Evolutionary conservation across 371 early-diverging fungal species (phyloP), one percentile per base, ranked within the genome.

Genomic region (Rhizopus sp.): DNA sequence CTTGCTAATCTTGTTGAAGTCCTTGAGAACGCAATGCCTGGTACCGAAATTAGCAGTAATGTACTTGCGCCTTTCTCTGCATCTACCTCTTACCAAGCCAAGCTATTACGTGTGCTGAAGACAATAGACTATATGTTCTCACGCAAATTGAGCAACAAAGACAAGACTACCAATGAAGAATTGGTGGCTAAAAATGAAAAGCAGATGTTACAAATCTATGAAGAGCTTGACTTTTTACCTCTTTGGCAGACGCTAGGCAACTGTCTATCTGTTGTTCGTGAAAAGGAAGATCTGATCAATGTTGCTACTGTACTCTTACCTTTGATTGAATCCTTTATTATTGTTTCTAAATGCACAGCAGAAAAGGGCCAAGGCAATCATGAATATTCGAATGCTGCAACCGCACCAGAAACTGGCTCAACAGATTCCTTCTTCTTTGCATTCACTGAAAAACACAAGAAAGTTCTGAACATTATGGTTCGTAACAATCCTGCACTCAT

Each of bases 311-410:
- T 96, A 5, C 70, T 98, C 2, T 72, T 98, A 35, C 99, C 99
- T 1, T 64, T 95, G 53, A 95, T 98, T 63, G 99, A 98, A 73
- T 87, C 94, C 4, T 95, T 97, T 63, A 95, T 98, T 97, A 96
- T 97, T 7, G 91, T 97, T 5, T 92, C 92, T 23, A 92, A 91
- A 64, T 83, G 86, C 60, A 79, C 80, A 4, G 81, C 83, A 29
- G 69, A 72, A 16, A 75, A 70, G 38, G 71, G 63, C 4, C 63
- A 63, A 38, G 55, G 42, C 35, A 55, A 17, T 23, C 49, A 45
- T 33, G 42, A 48, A 29, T 73, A 68, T 48, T 72, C 73, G 53
- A 63, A 64, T 13, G 69, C 62, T 39, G 60, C 62, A 13, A 58
- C 62, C 29, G 62, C 8, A 52, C 60, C 6, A 75, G 58, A 16